These are phyloP conservation scores for Lepraria neglecta DNA, from an alignment of 495 filamentous ascomycete species.

Conservation along the genomic window DNA sequence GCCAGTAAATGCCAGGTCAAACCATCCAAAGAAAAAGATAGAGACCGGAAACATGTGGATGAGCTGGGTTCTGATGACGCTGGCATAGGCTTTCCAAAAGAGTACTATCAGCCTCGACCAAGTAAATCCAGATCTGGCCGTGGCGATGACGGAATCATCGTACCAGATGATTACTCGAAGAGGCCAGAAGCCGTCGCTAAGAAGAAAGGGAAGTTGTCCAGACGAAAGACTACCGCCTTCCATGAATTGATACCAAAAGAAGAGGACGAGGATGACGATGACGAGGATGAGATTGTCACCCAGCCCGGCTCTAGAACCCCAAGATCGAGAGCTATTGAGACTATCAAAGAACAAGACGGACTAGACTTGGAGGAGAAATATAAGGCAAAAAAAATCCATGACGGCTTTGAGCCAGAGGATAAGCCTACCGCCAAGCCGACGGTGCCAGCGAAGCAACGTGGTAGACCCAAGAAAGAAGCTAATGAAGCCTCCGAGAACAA, in stretches of 20 bases:
- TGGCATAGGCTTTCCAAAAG: constrained; percentile 25
- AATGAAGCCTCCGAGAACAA: not conserved
- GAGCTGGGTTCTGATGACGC: constrained; percentile 25
- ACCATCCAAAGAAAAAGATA: constrained; percentile 8
- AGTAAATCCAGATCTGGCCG: constrained; percentile 25
- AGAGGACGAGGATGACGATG: constrained; percentile 19
- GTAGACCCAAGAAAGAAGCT: constrained; percentile 26
- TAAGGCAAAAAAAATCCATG: not conserved
- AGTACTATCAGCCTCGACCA: constrained; percentile 30
- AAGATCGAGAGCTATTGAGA: not conserved
- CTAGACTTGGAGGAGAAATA: not conserved
- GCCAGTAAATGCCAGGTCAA: constrained; percentile 3
- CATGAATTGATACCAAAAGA: constrained; percentile 21
- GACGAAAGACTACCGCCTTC: constrained; percentile 23
- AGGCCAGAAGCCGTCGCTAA: constrained; percentile 26
- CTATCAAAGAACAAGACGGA: not conserved
- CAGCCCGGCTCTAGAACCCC: constrained; percentile 1
- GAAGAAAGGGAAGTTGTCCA: constrained; percentile 18
- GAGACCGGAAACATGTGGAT: not conserved
- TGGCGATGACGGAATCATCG: constrained; percentile 15
- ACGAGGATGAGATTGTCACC: constrained; percentile 6
- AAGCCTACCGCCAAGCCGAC: constrained; percentile 18
- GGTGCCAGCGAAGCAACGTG: constrained; percentile 26
- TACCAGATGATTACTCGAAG: constrained; percentile 29
- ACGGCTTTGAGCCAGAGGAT: constrained; percentile 15